Evolutionary conservation across 2,329 filamentous ascomycete genomes (phyloP).

Genomic region (Mariannaea elegans): DNA sequence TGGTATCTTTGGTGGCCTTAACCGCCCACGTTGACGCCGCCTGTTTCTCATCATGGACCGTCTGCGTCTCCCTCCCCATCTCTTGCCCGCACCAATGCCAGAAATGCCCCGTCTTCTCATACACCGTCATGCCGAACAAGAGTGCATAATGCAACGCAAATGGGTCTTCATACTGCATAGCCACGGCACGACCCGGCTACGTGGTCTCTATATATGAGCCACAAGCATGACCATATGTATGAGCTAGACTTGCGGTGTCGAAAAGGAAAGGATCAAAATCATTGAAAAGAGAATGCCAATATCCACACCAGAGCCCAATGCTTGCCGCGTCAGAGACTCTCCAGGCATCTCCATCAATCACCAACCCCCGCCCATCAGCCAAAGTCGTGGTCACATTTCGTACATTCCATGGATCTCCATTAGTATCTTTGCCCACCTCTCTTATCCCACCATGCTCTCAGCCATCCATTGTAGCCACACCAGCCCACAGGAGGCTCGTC

Average conservation of each 20-base stretch:
- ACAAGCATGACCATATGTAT: background rate
- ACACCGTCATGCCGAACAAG: background rate
- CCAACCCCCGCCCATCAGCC: slow-evolving; percentile 7
- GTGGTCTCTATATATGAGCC: slow-evolving; percentile 2
- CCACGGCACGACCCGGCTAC: background rate
- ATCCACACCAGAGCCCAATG: background rate
- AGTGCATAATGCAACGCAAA: background rate
- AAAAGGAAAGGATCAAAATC: background rate
- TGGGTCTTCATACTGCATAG: background rate
- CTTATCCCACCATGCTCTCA: background rate
- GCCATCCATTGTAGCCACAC: slow-evolving; percentile 5
- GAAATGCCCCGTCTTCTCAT: too few relatives aligned
- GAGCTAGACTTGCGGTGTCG: slow-evolving; percentile 13
- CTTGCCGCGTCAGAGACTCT: slow-evolving; percentile 16
- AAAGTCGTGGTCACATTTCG: slow-evolving; percentile 12
- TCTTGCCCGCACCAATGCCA: background rate
- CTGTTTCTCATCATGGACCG: background rate
- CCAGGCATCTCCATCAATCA: slow-evolving; percentile 17
- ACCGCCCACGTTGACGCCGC: slow-evolving; percentile 5
- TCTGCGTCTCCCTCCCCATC: background rate
- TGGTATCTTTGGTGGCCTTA: slow-evolving; percentile 12
- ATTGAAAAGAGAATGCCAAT: background rate
- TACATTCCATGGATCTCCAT: slow-evolving; percentile 4
- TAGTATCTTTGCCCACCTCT: too few relatives aligned
- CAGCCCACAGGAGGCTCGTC: slow-evolving; percentile 6